phyloP scores from a whole-genome alignment of 495 filamentous ascomycete species.

The Aspergillus bridgeri region DNA sequence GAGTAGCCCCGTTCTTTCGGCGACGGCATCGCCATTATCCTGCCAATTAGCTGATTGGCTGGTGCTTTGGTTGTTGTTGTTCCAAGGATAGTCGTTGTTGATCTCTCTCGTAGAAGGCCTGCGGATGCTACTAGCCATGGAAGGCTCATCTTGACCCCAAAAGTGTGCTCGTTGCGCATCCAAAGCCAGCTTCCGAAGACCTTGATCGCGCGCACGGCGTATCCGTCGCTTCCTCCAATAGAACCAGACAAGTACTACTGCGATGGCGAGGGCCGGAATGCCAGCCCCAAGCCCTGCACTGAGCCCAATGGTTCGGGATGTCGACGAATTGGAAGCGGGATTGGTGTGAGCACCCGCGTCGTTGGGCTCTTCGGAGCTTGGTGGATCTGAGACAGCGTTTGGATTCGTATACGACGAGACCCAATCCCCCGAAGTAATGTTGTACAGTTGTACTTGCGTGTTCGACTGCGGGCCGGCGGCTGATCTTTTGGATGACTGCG shows the following conservation, averaged over 20 bases:
- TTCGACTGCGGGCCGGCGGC: slow-evolving; percentile 33
- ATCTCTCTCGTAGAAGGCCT: slow-evolving; percentile 26
- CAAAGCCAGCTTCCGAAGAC: slow-evolving; percentile 50
- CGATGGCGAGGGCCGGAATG: slow-evolving; percentile 48
- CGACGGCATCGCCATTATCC: slow-evolving; percentile 30
- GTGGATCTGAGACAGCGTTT: slow-evolving; percentile 1
- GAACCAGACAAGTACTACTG: slow-evolving; percentile 53
- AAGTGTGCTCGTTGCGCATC: slow-evolving; percentile 46
- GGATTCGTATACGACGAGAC: slow-evolving; percentile 64
- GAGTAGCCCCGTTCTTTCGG: slow-evolving; percentile 54
- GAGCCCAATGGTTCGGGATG: slow-evolving; percentile 58
- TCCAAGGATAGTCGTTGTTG: slow-evolving; percentile 34
- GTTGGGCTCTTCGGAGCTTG: neutral
- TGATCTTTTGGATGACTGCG: slow-evolving; percentile 42
- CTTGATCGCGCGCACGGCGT: slow-evolving; percentile 46
- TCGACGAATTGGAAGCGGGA: slow-evolving; percentile 13
- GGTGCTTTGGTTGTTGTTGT: slow-evolving; percentile 32
- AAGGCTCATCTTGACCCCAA: slow-evolving; percentile 34
- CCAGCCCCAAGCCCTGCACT: slow-evolving; percentile 75
- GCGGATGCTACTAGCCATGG: slow-evolving; percentile 37
- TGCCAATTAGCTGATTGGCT: slow-evolving; percentile 24
- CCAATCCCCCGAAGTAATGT: slow-evolving; percentile 74
- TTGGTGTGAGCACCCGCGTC: neutral
- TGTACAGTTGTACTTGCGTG: slow-evolving; percentile 63
- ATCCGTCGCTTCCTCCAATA: slow-evolving; percentile 52